Conservation (phyloP, 2,329 filamentous ascomycete species). For the Talaromyces sp. region DNA sequence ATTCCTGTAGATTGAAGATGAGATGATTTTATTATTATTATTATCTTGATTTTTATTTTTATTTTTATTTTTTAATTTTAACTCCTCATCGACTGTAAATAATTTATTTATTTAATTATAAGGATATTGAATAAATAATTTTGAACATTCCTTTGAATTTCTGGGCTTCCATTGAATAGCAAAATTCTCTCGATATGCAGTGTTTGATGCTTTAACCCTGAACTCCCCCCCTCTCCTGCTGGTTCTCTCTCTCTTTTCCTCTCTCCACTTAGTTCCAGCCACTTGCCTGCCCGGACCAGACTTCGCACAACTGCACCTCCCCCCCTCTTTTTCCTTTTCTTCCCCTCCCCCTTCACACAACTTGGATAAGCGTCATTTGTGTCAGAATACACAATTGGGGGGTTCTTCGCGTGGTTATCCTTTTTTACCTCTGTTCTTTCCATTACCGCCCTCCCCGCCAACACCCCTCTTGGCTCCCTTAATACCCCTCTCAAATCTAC, state of each 20-base stretch:
- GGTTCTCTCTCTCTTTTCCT: neutral
- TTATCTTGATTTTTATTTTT: too few species aligned
- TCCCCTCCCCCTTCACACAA: conserved; percentile 6
- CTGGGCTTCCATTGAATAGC: too few species aligned
- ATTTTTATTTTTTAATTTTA: too few species aligned
- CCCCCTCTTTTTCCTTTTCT: conserved; percentile 8
- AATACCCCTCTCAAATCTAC: neutral
- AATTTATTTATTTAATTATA: too few species aligned
- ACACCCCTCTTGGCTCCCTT: neutral
- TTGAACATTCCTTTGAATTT: too few species aligned
- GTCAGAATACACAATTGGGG: conserved; percentile 1
- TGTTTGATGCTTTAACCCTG: neutral
- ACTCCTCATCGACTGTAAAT: too few species aligned
- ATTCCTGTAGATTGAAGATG: too few species aligned
- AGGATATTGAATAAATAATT: too few species aligned
- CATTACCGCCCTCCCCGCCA: neutral
- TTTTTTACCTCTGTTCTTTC: neutral
- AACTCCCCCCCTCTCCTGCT: neutral
- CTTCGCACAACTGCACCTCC: conserved; percentile 22
- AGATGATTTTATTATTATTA: too few species aligned
- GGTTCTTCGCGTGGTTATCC: neutral
- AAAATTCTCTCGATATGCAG: neutral
- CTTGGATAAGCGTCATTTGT: conserved; percentile 6
- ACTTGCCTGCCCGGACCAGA: conserved; percentile 19
- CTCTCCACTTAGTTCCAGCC: conserved; percentile 23